Conservation (phyloP, 2,329 filamentous ascomycete genomes). For the Fusarium sp. region DNA sequence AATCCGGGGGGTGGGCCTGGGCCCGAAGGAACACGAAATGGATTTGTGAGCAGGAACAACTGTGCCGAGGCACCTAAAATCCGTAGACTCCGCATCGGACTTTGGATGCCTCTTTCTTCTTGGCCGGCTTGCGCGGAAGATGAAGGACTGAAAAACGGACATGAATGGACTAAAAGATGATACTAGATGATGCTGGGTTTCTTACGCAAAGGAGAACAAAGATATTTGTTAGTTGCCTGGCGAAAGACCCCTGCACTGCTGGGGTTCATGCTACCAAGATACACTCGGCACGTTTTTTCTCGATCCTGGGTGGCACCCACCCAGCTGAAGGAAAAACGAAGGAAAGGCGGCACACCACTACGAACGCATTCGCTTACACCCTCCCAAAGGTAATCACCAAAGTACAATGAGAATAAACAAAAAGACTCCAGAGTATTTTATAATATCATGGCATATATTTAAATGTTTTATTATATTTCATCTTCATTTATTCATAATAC, state of each 20-base stretch:
- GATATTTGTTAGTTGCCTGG: constrained; percentile 1
- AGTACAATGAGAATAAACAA: not conserved
- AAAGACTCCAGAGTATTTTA: not conserved
- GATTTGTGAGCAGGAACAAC: not conserved
- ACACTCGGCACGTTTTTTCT: not conserved
- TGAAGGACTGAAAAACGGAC: not conserved
- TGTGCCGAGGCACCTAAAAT: constrained; percentile 3
- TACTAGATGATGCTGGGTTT: not conserved
- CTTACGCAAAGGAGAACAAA: constrained; percentile 1
- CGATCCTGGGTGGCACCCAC: not conserved
- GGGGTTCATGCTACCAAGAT: constrained; percentile 6
- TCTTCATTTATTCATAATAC: not conserved
- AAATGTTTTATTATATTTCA: not conserved
- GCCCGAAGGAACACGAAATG: not conserved
- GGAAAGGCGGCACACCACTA: not conserved
- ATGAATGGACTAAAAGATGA: not conserved
- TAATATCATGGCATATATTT: not conserved
- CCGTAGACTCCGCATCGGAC: not conserved
- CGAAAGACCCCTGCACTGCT: constrained; percentile 5
- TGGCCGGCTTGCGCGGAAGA: not conserved
- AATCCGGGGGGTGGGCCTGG: constrained; percentile 11
- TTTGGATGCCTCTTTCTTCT: not conserved
- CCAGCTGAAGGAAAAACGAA: not conserved
- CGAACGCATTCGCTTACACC: not conserved
- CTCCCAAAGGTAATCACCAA: not conserved